Percentiles rank a stretch among this genome's conserved stretches.
phyloP scores from a whole-genome alignment of 306 rosid genomes.

The Cicer judaicum region DNA sequence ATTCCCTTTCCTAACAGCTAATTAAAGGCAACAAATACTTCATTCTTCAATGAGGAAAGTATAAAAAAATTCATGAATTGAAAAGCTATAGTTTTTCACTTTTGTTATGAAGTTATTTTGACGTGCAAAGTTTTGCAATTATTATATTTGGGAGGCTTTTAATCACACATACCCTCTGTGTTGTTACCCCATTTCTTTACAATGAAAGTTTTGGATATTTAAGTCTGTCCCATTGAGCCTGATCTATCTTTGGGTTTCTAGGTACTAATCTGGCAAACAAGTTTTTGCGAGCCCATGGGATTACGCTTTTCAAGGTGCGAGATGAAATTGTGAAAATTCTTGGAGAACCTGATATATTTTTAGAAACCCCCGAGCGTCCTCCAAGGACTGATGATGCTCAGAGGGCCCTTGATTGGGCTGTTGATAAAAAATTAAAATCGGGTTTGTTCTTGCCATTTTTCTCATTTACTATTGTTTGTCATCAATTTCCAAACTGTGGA shows the following conservation, averaged over 20 bases:
- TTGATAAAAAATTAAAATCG: slow-evolving; percentile 62
- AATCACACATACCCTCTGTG: slow-evolving; percentile 4
- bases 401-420: slow-evolving; percentile 77
- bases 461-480: slow-evolving; percentile 20
- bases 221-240: slow-evolving; percentile 36
- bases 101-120: background rate
- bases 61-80: slow-evolving; percentile 5
- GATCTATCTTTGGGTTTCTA: slow-evolving; percentile 39
- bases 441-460: slow-evolving; percentile 53
- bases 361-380: slow-evolving; percentile 68
- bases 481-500: slow-evolving; percentile 1
- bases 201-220: slow-evolving; percentile 24
- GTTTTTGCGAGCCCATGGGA: slow-evolving; percentile 63
- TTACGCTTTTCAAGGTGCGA: slow-evolving; percentile 67
- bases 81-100: background rate
- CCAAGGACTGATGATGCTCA: slow-evolving; percentile 71
- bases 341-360: slow-evolving; percentile 57
- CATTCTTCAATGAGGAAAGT: background rate
- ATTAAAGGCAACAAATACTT: slow-evolving; percentile 7
- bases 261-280: slow-evolving; percentile 73
- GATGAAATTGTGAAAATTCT: slow-evolving; percentile 65
- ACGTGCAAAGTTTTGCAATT: slow-evolving; percentile 6
- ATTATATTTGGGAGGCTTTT: slow-evolving; percentile 25
- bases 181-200: slow-evolving; percentile 3
- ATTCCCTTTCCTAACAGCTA: slow-evolving; percentile 13